Evolutionary conservation across 345 rosid genomes (phyloP), one percentile per base, ranked within the genome.

Genomic region (Psidium guajava): DNA sequence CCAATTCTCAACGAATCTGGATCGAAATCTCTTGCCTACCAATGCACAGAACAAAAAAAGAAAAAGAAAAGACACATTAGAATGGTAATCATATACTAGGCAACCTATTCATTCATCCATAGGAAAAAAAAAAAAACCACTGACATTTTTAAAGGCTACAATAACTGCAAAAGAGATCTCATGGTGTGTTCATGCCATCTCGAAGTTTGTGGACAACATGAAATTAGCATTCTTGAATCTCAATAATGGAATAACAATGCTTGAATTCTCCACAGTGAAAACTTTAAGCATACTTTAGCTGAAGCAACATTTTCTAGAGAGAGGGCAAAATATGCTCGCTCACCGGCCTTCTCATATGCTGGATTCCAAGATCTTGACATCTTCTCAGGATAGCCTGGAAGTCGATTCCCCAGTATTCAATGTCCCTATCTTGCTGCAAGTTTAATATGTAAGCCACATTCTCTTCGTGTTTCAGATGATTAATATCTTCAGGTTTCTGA

Each of bases 261-360:
- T 52, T 82, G 22, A 18, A 53, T 56, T 82, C 32, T 82, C 59
- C 56, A 82, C n/a, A 81, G 84, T 52, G 80, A 40, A 69, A 36
- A 69, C 25, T 36, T 36, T 9, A 36, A 49, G 20, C 13, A 8
- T 18, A 58, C 21, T 16, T 47, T 20, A 54, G 52, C 28, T 6
- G 49, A 42, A 18, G 53, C 81, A 25, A 61, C 77, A 50, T 25
- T 61, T 84, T 53, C 44, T 74, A 75, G 83, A 21, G 47, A 54
- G 32, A 54, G 6, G 59, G 64, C 3, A 82, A 36, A 36, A 69
- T 69, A 18, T 9, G 42, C 47, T 82, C 73, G 11, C 98, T 95
- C 94, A 96, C 98, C 74, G 98, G 98, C 81, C 92, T 93, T 89
- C 99, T 94, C 93, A 94, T 93, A 88, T 94, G 98, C 86, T 88